Evolutionary conservation across 768 basidiomycete species (phyloP).

Genomic region (Pisolithus marmoratus): DNA sequence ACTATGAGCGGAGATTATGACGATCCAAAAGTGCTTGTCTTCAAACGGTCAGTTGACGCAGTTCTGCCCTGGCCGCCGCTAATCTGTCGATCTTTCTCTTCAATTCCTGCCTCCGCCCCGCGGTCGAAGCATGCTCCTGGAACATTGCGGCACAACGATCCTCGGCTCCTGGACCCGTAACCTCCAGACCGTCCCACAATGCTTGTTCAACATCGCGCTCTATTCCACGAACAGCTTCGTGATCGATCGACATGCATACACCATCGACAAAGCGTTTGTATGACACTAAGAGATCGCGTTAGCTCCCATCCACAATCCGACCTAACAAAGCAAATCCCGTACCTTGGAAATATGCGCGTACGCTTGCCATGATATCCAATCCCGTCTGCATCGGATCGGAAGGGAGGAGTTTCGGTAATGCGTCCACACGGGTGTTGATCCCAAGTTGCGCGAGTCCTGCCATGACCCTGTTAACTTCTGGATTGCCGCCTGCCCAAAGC

Average conservation of each 20-base stretch:
- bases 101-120: slow-evolving; percentile 42
- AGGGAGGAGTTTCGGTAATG: slow-evolving; percentile 46
- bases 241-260: slow-evolving; percentile 38
- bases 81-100: slow-evolving; percentile 47
- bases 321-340: not conserved
- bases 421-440: slow-evolving; percentile 32
- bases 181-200: slow-evolving; percentile 43
- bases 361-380: slow-evolving; percentile 62
- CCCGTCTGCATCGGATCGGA: slow-evolving; percentile 50
- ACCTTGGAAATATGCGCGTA: slow-evolving; percentile 76
- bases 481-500: not conserved
- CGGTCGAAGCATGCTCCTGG: slow-evolving; percentile 45
- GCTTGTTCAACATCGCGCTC: slow-evolving; percentile 39
- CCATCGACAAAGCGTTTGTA: slow-evolving; percentile 42
- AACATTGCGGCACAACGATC: slow-evolving; percentile 46
- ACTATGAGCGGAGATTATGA: too few species aligned
- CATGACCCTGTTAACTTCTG: slow-evolving; percentile 27
- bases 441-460: slow-evolving; percentile 12
- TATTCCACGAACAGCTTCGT: slow-evolving; percentile 39
- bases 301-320: not conserved
- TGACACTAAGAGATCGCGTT: slow-evolving; percentile 30
- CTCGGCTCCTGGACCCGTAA: slow-evolving; percentile 43
- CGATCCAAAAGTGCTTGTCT: too few species aligned
- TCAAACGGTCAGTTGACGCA: slow-evolving; percentile 12
- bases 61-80: slow-evolving; percentile 38